A percentile compares a stretch with the other conserved stretches of the same genome.
phyloP scores from a whole-genome alignment of 2,329 filamentous ascomycete species.

The Hymenoscyphus scutula region DNA sequence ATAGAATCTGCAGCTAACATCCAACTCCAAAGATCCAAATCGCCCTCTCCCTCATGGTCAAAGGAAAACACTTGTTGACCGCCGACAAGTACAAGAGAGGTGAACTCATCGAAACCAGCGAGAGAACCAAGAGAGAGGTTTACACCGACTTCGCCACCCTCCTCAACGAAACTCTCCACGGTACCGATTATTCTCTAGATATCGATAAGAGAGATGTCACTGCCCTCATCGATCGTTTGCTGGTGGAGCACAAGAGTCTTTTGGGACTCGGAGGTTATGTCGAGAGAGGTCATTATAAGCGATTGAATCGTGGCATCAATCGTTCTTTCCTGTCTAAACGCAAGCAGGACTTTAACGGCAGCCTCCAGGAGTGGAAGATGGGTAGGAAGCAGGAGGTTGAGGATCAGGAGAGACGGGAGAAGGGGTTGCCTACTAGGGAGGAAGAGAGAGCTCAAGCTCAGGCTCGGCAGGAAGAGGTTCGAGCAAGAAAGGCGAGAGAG shows the following conservation, averaged over 20 bases:
- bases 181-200: background rate
- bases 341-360: background rate
- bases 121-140: background rate
- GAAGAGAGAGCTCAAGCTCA: background rate
- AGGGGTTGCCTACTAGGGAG: background rate
- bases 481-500: background rate
- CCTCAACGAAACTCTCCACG: background rate
- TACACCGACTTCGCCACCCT: background rate
- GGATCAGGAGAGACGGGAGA: background rate
- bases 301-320: background rate
- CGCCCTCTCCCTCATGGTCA: background rate
- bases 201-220: background rate
- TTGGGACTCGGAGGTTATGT: background rate
- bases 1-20: background rate
- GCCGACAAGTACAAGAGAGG: background rate
- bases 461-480: background rate
- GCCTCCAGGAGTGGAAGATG: background rate
- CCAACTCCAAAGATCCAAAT: background rate
- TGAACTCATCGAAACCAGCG: background rate
- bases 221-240: background rate
- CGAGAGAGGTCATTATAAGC: background rate
- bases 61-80: background rate
- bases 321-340: background rate
- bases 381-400: background rate
- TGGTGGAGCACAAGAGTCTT: background rate